Evolutionary conservation across 1,284 basidiomycete genomes (phyloP).

Genomic region (Melampsora occidentalis): DNA sequence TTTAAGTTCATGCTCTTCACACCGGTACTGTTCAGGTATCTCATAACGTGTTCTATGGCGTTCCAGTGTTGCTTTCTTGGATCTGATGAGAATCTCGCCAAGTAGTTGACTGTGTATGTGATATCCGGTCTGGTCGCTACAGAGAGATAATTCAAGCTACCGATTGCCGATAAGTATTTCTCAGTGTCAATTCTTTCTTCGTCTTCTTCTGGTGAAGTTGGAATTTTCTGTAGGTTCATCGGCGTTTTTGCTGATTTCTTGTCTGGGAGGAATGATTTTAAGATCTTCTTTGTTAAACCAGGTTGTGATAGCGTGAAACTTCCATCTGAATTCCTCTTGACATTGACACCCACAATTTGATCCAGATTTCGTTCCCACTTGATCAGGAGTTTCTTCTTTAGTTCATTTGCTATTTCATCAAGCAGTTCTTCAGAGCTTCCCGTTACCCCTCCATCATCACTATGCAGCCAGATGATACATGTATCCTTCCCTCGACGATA

Average conservation of each 20-base stretch:
- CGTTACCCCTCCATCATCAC: background rate
- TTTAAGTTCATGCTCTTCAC: background rate
- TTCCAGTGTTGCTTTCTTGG: background rate
- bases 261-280: too few relatives aligned
- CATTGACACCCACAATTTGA: conserved; percentile 1
- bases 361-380: background rate
- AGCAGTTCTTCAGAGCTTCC: too few relatives aligned
- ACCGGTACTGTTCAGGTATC: background rate
- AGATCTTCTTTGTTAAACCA: background rate
- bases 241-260: too few relatives aligned
- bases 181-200: background rate
- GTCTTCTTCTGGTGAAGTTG: too few relatives aligned
- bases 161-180: background rate
- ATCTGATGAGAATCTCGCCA: background rate
- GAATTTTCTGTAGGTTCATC: too few relatives aligned
- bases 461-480: background rate
- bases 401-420: too few relatives aligned
- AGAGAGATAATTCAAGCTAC: conserved; percentile 8
- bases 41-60: background rate
- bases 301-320: background rate
- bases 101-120: conserved; percentile 7
- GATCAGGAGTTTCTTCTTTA: background rate
- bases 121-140: conserved; percentile 10
- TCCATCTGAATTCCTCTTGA: background rate
- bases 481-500: background rate